Evolutionary conservation across 164 flowering plant species (phyloP).

Genomic region (Nelumbo lutea): DNA sequence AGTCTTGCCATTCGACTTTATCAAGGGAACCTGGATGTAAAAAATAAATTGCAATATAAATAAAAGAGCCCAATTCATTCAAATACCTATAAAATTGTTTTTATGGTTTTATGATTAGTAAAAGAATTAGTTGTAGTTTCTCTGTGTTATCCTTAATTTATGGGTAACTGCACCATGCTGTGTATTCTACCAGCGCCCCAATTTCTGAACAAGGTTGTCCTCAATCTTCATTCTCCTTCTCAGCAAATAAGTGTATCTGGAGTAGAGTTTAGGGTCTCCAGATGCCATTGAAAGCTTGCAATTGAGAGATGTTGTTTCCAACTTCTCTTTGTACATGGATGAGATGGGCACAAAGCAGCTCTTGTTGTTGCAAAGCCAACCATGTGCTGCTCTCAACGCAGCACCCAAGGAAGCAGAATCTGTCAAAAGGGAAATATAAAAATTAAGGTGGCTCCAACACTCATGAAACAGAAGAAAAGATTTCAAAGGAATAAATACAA

Average conservation of each 20-base stretch:
- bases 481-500: no score
- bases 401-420: slow-evolving; percentile 98
- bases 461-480: no score
- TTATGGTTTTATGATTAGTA: no score
- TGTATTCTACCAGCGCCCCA: slow-evolving; percentile 36
- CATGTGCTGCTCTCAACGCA: slow-evolving; percentile 93
- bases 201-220: slow-evolving; percentile 56
- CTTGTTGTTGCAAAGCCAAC: slow-evolving; percentile 77
- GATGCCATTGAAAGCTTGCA: slow-evolving; percentile 60
- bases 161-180: no score
- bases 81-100: no score
- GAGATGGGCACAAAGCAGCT: slow-evolving; percentile 69
- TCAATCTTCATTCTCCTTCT: slow-evolving; percentile 87
- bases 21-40: no score
- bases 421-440: slow-evolving; percentile 17
- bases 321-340: slow-evolving; percentile 52
- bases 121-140: no score
- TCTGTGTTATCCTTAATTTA: no score
- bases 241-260: slow-evolving; percentile 60
- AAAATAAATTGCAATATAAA: no score
- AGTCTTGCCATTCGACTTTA: no score
- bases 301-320: slow-evolving; percentile 62
- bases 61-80: no score
- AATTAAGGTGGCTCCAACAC: background rate
- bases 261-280: slow-evolving; percentile 43